Conservation (phyloP, 2,329 filamentous ascomycete species). For the Pseudopithomyces chartarum region DNA sequence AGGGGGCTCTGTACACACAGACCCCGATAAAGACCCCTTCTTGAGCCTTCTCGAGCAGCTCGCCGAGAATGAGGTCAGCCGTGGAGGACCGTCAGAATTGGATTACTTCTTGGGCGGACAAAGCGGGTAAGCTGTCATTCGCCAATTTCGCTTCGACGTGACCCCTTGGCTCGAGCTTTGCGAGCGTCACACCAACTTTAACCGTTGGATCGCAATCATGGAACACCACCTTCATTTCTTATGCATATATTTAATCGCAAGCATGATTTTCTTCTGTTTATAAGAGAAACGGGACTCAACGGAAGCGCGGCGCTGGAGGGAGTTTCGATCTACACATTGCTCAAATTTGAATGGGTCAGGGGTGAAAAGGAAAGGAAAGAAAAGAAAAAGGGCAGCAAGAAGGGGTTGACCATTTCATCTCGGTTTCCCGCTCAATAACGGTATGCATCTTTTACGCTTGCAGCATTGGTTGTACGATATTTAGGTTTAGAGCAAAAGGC, state of each 20-base stretch:
- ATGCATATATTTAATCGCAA: conserved; percentile 4
- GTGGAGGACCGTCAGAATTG: conserved; percentile 73
- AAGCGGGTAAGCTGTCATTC: conserved; percentile 22
- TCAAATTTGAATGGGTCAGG: neutral
- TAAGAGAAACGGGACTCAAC: neutral
- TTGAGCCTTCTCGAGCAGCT: conserved; percentile 78
- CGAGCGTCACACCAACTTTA: neutral
- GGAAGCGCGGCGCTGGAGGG: conserved; percentile 14
- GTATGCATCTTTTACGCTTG: neutral
- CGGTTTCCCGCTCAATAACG: neutral
- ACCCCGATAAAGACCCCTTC: conserved; percentile 77
- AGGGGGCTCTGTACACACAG: conserved; percentile 47
- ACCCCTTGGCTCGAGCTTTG: neutral
- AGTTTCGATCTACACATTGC: neutral
- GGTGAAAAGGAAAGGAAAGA: neutral
- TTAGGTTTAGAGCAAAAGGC: neutral
- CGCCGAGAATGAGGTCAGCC: conserved; percentile 76
- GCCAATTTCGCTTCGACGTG: conserved; percentile 4
- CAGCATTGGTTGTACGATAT: conserved; percentile 23
- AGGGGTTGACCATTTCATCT: conserved; percentile 17
- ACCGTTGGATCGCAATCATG: neutral
- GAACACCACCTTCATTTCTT: neutral
- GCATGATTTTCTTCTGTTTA: neutral
- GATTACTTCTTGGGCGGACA: conserved; percentile 71
- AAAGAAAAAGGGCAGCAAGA: conserved; percentile 1